Conservation (phyloP, 73 alveolate species). For the Paramecium octaurelia region DNA sequence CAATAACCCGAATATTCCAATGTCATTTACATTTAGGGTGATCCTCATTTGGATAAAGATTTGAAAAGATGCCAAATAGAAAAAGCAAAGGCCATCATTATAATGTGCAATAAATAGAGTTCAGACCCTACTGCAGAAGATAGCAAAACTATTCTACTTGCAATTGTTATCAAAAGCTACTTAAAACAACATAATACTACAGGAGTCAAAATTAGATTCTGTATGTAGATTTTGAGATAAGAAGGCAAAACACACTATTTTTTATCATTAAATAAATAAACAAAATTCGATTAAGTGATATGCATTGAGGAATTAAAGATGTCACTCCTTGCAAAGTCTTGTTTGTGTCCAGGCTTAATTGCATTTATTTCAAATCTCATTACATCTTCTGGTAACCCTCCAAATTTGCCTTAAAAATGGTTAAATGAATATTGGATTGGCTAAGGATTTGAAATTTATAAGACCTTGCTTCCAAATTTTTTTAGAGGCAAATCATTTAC, state of each 20-base stretch:
- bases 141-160: slow-evolving; percentile 86
- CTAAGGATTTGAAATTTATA: slow-evolving; percentile 89
- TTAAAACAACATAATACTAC: slow-evolving; percentile 36
- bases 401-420: slow-evolving; percentile 82
- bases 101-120: slow-evolving; percentile 87
- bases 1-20: slow-evolving; percentile 59
- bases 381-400: slow-evolving; percentile 77
- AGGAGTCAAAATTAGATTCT: slow-evolving; percentile 51
- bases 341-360: slow-evolving; percentile 92
- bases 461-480: slow-evolving; percentile 71
- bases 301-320: slow-evolving; percentile 93
- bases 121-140: slow-evolving; percentile 91
- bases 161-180: slow-evolving; percentile 90
- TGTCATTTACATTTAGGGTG: slow-evolving; percentile 86
- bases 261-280: slow-evolving; percentile 75
- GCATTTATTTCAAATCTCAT: slow-evolving; percentile 88
- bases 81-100: slow-evolving; percentile 87
- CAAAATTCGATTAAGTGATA: slow-evolving; percentile 83
- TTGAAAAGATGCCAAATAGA: slow-evolving; percentile 85
- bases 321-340: slow-evolving; percentile 87
- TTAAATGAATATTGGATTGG: slow-evolving; percentile 93
- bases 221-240: slow-evolving; percentile 88
- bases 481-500: slow-evolving; percentile 78
- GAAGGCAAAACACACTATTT: slow-evolving; percentile 95
- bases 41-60: slow-evolving; percentile 81